Base-by-base conservation (phyloP, 2,329 filamentous ascomycete genomes). In the Ophiocordyceps sinensis region DNA sequence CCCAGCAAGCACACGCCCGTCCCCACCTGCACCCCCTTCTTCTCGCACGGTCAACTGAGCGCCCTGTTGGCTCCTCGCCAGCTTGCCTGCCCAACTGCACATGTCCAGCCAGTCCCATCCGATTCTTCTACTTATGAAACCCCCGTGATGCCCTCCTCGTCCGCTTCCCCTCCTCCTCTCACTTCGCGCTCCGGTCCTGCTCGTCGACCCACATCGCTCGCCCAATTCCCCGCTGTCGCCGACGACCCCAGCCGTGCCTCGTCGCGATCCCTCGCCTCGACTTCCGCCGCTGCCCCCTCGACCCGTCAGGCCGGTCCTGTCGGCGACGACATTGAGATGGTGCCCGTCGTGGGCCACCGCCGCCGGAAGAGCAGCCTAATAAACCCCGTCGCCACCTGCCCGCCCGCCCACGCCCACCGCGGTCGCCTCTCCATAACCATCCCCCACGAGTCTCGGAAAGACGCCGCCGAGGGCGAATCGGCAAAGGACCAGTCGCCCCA, bases 361-460 rank as follows among this genome's bases (percentile, higher is more conserved):
- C 67, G 72, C 44, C 70, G 73, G 37, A 65, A 70, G 44, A 76
- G 71, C 60, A 75, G 71, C 47, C 57, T 75, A 21, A 68, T 68
- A 51, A 65, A 63, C 46, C 60, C 63, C 19, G 53, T 50, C 36
- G 54, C 50, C 19, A 36, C 43, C 21, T 37, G 39, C 12, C 28
- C 41, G 8, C 34, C 11, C 28, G 19, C n/a, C 7, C 38, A 14
- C 15, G 35, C 26, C 28, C 42, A 44, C 17, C 43, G 37, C 37
- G 31, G 17, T 11, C 40, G 37, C 4, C 43, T 36, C 9, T 44
- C 43, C 19, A 29, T 44, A 37, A 53, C 49, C 40, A 50, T 57
- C 8, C 48, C 51, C 13, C 65, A 66, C 36, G 67, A 68, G 38
- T 52, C 58, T 37, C 70, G 70, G 52, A 67, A 70, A 38, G 60